Evolutionary conservation across 768 basidiomycete species (phyloP), one percentile per base, ranked within the genome.

Genomic region (Russula emetica): DNA sequence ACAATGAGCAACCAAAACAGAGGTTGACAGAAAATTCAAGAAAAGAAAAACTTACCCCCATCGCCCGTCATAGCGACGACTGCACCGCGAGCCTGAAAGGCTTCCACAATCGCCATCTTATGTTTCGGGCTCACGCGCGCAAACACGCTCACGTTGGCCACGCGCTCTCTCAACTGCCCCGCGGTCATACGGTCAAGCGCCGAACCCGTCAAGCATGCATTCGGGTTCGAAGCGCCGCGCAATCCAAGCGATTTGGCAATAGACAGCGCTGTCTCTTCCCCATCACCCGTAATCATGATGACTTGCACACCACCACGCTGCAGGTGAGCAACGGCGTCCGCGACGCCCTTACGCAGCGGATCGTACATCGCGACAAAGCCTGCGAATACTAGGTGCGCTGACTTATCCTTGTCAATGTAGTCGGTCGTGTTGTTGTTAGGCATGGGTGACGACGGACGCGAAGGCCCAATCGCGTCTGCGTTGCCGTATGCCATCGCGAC

Each of bases 41-140:
- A 28, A 11, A 18, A 45, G 49, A 55, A 42, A 61, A 57, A 64
- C 85, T 22, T 49, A 92, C 91, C 91, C 73, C 95, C 95, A 73
- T 98, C 95, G 30, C 95, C 95, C 1, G 96, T 97, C 96, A 98
- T 98, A 2, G 93, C 95, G 2, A 98, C 94, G 5, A 98, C 87
- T 11, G 84, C 87, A 0, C 96, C 95, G 53, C 92, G 79, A 63
- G 86, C 76, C 78, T 97, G 95, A 76, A 92, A 94, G 38, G 95
- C 95, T 73, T 92, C 88, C 34, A 98, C 87, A 70, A 98, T 98
- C 58, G 90, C 86, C 93, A 98, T 95, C 79, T 98, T 98, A 74
- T 98, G 96, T 73, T 90, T 85, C 64, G 95, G 95, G 57, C 95
- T 97, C 74, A 94, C 96, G 71, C 96, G 79, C 67, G 95, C 96